Evolutionary conservation across 306 rosid species (phyloP), one percentile per base, ranked within the genome.

Genomic region (Styphnolobium japonicum): DNA sequence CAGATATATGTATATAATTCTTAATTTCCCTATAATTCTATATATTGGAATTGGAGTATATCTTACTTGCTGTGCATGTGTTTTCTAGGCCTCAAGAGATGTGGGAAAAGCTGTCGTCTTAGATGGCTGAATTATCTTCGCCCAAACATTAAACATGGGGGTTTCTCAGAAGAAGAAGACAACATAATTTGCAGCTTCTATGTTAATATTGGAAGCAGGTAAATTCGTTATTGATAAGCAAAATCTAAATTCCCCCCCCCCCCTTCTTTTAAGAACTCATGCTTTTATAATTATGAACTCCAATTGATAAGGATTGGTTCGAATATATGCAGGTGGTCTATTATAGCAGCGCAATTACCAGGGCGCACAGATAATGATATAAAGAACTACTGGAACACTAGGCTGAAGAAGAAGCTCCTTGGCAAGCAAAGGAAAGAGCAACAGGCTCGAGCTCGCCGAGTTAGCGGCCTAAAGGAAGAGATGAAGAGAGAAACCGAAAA

Each of bases 311-410:
- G 4, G 0, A 34, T 4, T 34, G 2, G 2, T 4, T n/a, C 4
- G 3, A 19, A 19, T 9, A 12, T 0, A 8, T 31, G 22, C n/a
- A 93, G 98, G 89, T 93, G 98, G 98, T 93, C 98, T 1, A 86
- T 93, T 37, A 93, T 93, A 61, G 98, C 98, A 56, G 93, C 93
- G 0, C 97, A 91, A 15, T 87, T 93, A 80, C 98, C 95, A 0
- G 98, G 98, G 48, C 85, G 97, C 68, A 93, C 98, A 0, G 97
- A 93, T 77, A 93, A 93, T 48, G 98, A 93, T 51, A 90, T 93
- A 43, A 93, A 93, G 85, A 93, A 93, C 67, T 87, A 93, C 48
- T 93, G 98, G 98, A 93, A 93, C 82, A 91, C 98, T 0, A 90
- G 83, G 78, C 84, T 93, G 80, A 93, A 93, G 95, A 93, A 93